Evolutionary conservation across 1,284 basidiomycete genomes (phyloP).

Genomic region (Crepidotus sp.): DNA sequence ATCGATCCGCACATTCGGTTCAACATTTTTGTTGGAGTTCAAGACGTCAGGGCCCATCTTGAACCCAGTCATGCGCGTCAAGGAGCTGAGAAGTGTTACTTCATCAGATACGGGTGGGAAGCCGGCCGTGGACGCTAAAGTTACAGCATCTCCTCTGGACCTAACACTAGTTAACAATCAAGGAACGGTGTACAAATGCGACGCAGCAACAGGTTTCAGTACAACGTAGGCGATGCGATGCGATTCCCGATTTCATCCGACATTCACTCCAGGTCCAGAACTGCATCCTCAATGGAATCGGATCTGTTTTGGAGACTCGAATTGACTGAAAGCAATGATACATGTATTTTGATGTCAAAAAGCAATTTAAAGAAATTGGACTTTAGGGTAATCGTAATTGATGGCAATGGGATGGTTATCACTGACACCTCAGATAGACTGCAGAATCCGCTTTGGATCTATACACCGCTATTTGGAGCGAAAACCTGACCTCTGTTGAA

Average conservation of each 20-base stretch:
- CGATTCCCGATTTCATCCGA: background rate
- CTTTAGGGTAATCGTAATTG: conserved; percentile 33
- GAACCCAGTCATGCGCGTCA: conserved; percentile 17
- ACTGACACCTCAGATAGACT: conserved; percentile 20
- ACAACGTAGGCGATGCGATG: conserved; percentile 2
- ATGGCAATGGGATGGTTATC: background rate
- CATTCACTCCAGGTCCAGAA: background rate
- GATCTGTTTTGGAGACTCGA: conserved; percentile 31
- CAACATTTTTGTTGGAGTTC: conserved; percentile 25
- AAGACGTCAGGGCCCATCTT: conserved; percentile 9
- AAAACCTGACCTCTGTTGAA: conserved; percentile 46
- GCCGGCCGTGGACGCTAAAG: conserved; percentile 37
- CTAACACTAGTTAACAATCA: conserved; percentile 34
- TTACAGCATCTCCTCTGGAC: conserved; percentile 24
- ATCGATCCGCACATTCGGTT: conserved; percentile 32
- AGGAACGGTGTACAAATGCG: conserved; percentile 32
- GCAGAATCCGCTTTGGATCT: conserved; percentile 1
- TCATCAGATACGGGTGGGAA: conserved; percentile 33
- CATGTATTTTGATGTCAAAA: conserved; percentile 28
- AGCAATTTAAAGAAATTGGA: conserved; percentile 33
- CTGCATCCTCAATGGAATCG: background rate
- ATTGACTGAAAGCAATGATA: conserved; percentile 7
- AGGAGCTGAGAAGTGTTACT: conserved; percentile 28
- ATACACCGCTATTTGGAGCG: conserved; percentile 22
- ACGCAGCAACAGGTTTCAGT: background rate